Percentiles rank a stretch among this genome's conserved stretches.
Conservation (phyloP, 371 early-diverging fungal species). For the Mycotypha africana region DNA sequence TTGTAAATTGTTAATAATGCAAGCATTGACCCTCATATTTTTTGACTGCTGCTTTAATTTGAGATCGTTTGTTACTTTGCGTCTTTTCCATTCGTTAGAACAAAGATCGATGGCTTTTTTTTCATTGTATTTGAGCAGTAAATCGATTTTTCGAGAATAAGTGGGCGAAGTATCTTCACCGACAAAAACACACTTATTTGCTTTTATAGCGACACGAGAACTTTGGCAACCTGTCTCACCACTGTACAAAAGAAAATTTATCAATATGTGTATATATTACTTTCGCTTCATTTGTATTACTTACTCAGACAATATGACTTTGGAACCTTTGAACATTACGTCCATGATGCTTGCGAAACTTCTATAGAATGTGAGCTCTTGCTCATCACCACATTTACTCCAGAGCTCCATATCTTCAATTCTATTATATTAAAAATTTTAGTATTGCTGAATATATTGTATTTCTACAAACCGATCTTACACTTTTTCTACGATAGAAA, state of each 20-base stretch:
- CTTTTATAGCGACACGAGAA: no score
- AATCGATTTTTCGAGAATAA: neutral
- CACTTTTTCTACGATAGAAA: no score
- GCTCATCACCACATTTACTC: neutral
- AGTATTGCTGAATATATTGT: no score
- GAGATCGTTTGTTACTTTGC: neutral
- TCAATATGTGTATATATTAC: no score
- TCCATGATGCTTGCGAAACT: neutral
- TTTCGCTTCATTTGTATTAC: neutral
- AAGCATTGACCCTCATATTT: neutral
- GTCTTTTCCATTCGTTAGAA: slow-evolving; percentile 4
- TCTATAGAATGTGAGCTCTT: slow-evolving; percentile 1
- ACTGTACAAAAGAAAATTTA: no score
- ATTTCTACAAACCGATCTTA: no score
- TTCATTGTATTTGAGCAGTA: neutral
- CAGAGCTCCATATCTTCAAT: neutral
- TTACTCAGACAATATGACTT: neutral
- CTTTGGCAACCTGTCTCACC: no score
- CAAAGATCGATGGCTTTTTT: neutral
- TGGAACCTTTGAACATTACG: neutral
- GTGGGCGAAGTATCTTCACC: neutral
- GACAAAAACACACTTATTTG: neutral
- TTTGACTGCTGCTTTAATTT: slow-evolving; percentile 4
- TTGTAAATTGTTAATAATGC: no score
- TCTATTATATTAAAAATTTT: no score